These are phyloP conservation scores for Hordeum marinum DNA, from an alignment of 176 grass and related monocot species.

Conservation along the genomic window DNA sequence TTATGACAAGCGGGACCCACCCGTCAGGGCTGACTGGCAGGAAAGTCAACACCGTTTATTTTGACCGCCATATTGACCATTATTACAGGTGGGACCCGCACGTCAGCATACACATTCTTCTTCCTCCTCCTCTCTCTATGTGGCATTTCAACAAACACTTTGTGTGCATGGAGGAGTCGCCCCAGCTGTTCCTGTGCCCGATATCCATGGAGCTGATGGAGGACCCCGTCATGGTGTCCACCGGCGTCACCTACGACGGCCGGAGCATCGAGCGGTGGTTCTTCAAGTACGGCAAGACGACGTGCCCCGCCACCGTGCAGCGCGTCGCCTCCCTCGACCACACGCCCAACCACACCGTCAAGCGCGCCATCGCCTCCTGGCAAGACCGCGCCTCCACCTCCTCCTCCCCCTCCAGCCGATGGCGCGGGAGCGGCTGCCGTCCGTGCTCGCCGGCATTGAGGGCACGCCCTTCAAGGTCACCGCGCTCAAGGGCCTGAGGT, in stretches of 20 bases:
- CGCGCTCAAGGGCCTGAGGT: slow-evolving; percentile 38
- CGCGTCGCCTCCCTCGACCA: slow-evolving; percentile 37
- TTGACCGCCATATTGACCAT: too few relatives aligned
- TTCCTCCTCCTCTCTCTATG: too few relatives aligned
- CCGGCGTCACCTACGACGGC: slow-evolving; percentile 57
- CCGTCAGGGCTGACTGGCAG: too few relatives aligned
- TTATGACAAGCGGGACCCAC: too few relatives aligned
- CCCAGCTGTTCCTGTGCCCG: slow-evolving; percentile 44
- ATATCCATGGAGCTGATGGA: slow-evolving; percentile 76
- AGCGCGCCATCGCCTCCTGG: slow-evolving; percentile 55
- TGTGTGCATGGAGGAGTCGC: slow-evolving; percentile 29
- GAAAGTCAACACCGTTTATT: too few relatives aligned
- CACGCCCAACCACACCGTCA: slow-evolving; percentile 62
- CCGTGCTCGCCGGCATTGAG: slow-evolving; percentile 30
- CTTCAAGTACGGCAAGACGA: slow-evolving; percentile 51
- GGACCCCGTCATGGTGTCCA: slow-evolving; percentile 61
- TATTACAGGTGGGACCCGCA: too few relatives aligned
- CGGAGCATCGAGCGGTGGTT: slow-evolving; percentile 71
- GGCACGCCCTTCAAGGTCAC: slow-evolving; percentile 54
- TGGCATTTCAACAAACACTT: too few relatives aligned
- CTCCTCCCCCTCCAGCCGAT: neutral
- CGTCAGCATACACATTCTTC: too few relatives aligned
- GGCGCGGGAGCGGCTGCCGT: slow-evolving; percentile 22
- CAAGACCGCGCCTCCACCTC: neutral
- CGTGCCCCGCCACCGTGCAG: slow-evolving; percentile 69